These are phyloP conservation scores for Aspergillus cejpii DNA, from an alignment of 2,329 filamentous ascomycete genomes.

Conservation along the genomic window DNA sequence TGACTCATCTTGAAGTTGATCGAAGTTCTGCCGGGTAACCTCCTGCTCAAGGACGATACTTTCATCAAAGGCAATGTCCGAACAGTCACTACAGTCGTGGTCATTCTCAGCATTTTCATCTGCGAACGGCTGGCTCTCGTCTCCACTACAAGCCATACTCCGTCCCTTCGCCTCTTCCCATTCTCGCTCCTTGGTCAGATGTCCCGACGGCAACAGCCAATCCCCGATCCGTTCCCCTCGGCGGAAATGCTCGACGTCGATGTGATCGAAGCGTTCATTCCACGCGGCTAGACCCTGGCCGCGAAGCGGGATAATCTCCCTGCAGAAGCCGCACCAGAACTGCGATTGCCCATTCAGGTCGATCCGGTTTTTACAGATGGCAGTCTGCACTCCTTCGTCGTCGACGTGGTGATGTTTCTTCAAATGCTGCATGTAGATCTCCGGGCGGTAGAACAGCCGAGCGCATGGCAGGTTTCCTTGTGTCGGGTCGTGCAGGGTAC, in stretches of 20 bases:
- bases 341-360: slow-evolving; percentile 57
- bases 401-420: slow-evolving; percentile 42
- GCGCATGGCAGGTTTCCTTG: slow-evolving; percentile 44
- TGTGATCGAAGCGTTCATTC: slow-evolving; percentile 63
- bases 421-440: slow-evolving; percentile 59
- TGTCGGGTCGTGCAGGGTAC: slow-evolving; percentile 42
- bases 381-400: slow-evolving; percentile 25
- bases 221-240: slow-evolving; percentile 31
- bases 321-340: slow-evolving; percentile 89
- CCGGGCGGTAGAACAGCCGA: slow-evolving; percentile 52
- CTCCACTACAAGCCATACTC: not conserved
- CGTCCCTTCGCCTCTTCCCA: slow-evolving; percentile 6
- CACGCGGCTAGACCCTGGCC: slow-evolving; percentile 50
- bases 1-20: not conserved
- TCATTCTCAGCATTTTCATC: slow-evolving; percentile 3
- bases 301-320: slow-evolving; percentile 48
- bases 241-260: slow-evolving; percentile 53
- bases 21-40: not conserved
- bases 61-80: slow-evolving; percentile 8
- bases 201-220: slow-evolving; percentile 28
- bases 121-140: not conserved
- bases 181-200: slow-evolving; percentile 18
- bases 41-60: slow-evolving; percentile 3
- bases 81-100: slow-evolving; percentile 8
- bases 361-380: slow-evolving; percentile 51